Percentiles rank a stretch among this genome's conserved stretches.
Conservation (phyloP, 2,329 filamentous ascomycete species). For the Phaeosphaeriaceae sp. region DNA sequence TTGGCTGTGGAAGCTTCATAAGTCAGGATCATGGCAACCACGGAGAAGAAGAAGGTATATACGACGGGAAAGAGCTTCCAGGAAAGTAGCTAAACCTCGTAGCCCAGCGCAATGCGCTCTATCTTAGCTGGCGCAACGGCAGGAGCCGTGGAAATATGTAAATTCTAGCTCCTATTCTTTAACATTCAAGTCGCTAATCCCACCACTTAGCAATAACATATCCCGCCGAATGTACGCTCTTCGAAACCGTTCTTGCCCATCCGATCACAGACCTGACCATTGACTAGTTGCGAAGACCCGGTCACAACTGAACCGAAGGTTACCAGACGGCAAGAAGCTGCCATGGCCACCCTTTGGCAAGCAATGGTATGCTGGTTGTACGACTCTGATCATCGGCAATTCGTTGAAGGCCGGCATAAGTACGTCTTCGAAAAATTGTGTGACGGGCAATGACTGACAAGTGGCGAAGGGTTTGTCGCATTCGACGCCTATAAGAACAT, state of each 20-base stretch:
- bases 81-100: slow-evolving; percentile 13
- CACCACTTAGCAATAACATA: slow-evolving; percentile 78
- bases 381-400: slow-evolving; percentile 95
- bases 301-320: slow-evolving; percentile 86
- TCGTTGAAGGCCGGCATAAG: slow-evolving; percentile 94
- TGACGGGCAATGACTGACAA: slow-evolving; percentile 8
- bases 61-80: background rate
- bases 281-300: slow-evolving; percentile 86
- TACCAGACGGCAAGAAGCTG: slow-evolving; percentile 83
- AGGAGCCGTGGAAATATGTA: slow-evolving; percentile 92
- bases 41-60: slow-evolving; percentile 47
- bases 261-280: slow-evolving; percentile 16
- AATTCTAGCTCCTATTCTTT: slow-evolving; percentile 20
- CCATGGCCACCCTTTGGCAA: slow-evolving; percentile 92
- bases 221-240: slow-evolving; percentile 80
- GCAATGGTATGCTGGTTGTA: slow-evolving; percentile 98
- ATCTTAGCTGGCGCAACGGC: slow-evolving; percentile 93
- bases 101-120: slow-evolving; percentile 84
- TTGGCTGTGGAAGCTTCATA: background rate
- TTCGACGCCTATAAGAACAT: slow-evolving; percentile 93
- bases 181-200: slow-evolving; percentile 28
- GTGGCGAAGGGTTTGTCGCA: slow-evolving; percentile 77
- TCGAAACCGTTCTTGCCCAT: background rate
- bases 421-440: slow-evolving; percentile 56
- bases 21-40: slow-evolving; percentile 26